Conservation (phyloP, 2,329 filamentous ascomycete genomes). For the Aspergillus ruber region DNA sequence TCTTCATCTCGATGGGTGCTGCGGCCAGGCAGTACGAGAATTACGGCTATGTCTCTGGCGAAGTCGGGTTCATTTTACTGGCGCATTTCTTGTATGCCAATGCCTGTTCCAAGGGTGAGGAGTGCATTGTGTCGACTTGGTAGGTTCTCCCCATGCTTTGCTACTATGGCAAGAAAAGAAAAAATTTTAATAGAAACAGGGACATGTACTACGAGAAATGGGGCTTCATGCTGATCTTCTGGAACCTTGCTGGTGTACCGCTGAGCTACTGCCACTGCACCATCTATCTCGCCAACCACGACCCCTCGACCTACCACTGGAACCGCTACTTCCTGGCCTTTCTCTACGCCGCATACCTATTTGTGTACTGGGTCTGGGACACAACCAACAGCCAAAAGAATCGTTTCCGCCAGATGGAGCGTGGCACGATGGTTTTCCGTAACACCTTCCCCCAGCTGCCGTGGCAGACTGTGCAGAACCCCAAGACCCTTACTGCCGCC, state of each 20-base stretch:
- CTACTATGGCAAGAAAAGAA: background rate
- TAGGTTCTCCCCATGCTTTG: constrained; percentile 25
- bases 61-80: constrained; percentile 77
- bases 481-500: constrained; percentile 66
- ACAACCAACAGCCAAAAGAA: constrained; percentile 92
- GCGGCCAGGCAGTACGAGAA: constrained; percentile 76
- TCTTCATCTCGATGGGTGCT: constrained; percentile 68
- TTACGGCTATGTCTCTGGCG: constrained; percentile 80
- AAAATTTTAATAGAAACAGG: constrained; percentile 35
- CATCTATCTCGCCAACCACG: constrained; percentile 78
- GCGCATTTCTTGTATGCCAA: constrained; percentile 90
- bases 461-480: constrained; percentile 76
- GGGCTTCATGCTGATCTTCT: constrained; percentile 97
- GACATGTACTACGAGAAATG: constrained; percentile 98
- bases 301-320: constrained; percentile 70
- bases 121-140: constrained; percentile 84
- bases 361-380: constrained; percentile 88
- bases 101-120: constrained; percentile 85
- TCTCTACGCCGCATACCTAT: constrained; percentile 67
- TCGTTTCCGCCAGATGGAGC: constrained; percentile 74
- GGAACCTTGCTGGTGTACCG: constrained; percentile 88
- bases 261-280: constrained; percentile 92
- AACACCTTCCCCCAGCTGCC: constrained; percentile 86
- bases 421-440: constrained; percentile 61
- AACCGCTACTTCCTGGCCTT: constrained; percentile 60